phyloP scores from a whole-genome alignment of 2,329 filamentous ascomycete genomes.

The Aspergillus sp. region DNA sequence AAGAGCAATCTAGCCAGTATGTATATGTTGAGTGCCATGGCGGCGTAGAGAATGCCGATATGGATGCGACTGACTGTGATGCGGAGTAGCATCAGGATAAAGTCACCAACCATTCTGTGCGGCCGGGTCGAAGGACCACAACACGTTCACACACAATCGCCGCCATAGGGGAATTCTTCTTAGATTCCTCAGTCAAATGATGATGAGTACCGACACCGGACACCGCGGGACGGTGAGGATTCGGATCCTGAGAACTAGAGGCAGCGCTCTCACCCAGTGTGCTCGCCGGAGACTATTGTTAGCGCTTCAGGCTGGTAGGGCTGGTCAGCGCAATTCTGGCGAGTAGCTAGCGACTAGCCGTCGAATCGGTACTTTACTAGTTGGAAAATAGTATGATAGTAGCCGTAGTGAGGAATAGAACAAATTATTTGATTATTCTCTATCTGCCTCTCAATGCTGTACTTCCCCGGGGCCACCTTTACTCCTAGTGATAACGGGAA shows the following conservation, averaged over 20 bases:
- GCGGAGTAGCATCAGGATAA: constrained; percentile 46
- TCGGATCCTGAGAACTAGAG: neutral
- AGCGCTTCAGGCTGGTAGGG: no score
- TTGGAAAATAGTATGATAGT: no score
- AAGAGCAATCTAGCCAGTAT: constrained; percentile 37
- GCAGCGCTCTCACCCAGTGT: neutral
- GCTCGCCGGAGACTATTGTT: no score
- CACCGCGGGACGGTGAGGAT: neutral
- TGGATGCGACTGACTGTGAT: constrained; percentile 40
- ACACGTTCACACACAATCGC: neutral
- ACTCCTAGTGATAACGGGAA: no score
- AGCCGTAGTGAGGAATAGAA: no score
- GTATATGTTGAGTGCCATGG: constrained; percentile 34
- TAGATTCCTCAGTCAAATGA: neutral
- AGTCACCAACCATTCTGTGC: no score
- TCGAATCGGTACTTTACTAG: no score
- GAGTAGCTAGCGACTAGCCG: no score
- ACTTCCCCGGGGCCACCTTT: no score
- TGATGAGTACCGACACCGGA: neutral
- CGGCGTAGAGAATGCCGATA: constrained; percentile 37
- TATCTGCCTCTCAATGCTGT: no score
- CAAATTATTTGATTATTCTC: no score
- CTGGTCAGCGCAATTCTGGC: no score
- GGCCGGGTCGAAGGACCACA: neutral
- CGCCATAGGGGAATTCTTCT: neutral